A percentile compares a stretch with the other conserved stretches of the same genome.
These are phyloP conservation scores for Paulownia fortunei DNA, from an alignment of 257 asterid species.

Conservation along the genomic window DNA sequence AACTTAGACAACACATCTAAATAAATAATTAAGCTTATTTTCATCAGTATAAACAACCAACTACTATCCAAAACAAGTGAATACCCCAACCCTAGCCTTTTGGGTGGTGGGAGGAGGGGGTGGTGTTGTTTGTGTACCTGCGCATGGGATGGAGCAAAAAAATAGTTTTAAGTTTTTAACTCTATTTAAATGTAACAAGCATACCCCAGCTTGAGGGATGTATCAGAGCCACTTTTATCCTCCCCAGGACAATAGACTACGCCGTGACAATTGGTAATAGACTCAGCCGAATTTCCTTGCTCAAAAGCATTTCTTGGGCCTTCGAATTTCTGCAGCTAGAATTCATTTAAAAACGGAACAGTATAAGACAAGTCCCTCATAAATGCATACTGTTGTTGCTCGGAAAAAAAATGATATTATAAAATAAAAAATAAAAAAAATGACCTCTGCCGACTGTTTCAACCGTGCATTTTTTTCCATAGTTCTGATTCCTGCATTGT, in stretches of 20 bases:
- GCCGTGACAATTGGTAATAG: constrained; percentile 39
- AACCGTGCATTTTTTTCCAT: constrained; percentile 58
- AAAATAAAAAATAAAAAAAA: too few species aligned
- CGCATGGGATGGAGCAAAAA: too few species aligned
- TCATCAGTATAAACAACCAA: too few species aligned
- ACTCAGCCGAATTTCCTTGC: constrained; percentile 52
- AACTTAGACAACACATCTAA: too few species aligned
- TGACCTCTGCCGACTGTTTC: constrained; percentile 51
- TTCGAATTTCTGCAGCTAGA: constrained; percentile 29
- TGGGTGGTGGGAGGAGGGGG: too few species aligned
- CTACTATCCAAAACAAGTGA: too few species aligned
- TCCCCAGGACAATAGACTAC: constrained; percentile 31
- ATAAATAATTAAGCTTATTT: too few species aligned
- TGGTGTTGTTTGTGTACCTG: too few species aligned
- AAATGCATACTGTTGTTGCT: too few species aligned
- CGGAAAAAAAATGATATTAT: too few species aligned
- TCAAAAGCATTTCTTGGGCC: constrained; percentile 29
- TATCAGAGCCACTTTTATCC: constrained; percentile 45
- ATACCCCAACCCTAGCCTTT: too few species aligned
- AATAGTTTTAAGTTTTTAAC: too few species aligned
- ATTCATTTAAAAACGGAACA: not conserved
- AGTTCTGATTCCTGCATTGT: constrained; percentile 63
- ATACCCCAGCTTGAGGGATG: constrained; percentile 76
- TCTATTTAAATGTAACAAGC: not conserved
- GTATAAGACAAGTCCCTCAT: not conserved